phyloP scores from a whole-genome alignment of 495 filamentous ascomycete genomes.

The Xylaria longipes region DNA sequence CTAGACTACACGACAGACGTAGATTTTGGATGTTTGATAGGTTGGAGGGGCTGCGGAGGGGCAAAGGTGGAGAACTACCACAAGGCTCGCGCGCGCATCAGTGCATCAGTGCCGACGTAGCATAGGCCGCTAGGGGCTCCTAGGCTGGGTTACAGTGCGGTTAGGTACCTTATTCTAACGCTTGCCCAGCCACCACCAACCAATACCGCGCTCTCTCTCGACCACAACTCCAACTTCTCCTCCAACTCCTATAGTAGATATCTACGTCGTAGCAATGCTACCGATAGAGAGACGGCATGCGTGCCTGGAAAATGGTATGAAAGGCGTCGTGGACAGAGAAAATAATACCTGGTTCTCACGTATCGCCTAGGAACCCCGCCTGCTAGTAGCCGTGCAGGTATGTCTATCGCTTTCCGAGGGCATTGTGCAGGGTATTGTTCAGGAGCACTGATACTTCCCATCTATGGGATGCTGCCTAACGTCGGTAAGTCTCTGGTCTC shows the following conservation, averaged over 20 bases:
- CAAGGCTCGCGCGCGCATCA: conserved; percentile 1
- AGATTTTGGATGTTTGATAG: neutral
- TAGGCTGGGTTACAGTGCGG: conserved; percentile 6
- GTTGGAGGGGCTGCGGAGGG: neutral
- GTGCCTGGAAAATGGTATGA: neutral
- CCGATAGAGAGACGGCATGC: neutral
- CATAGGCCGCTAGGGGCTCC: neutral
- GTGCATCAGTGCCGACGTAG: conserved; percentile 5
- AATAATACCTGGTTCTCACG: neutral
- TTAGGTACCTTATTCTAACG: neutral
- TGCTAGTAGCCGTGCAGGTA: neutral
- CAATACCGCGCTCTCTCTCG: neutral
- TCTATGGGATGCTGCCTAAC: neutral
- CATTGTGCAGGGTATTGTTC: neutral
- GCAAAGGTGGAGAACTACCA: neutral
- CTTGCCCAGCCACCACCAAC: neutral
- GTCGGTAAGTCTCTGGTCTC: neutral
- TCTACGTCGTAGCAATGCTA: neutral
- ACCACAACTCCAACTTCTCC: neutral
- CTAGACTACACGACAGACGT: neutral
- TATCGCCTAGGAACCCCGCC: neutral
- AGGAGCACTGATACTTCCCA: neutral
- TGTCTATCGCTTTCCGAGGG: neutral
- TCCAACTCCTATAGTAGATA: neutral
- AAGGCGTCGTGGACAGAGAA: neutral